Percentiles rank a stretch among this genome's conserved stretches.
These are phyloP conservation scores for Aspergillus ustus DNA, from an alignment of 2,329 filamentous ascomycete genomes.

Conservation along the genomic window DNA sequence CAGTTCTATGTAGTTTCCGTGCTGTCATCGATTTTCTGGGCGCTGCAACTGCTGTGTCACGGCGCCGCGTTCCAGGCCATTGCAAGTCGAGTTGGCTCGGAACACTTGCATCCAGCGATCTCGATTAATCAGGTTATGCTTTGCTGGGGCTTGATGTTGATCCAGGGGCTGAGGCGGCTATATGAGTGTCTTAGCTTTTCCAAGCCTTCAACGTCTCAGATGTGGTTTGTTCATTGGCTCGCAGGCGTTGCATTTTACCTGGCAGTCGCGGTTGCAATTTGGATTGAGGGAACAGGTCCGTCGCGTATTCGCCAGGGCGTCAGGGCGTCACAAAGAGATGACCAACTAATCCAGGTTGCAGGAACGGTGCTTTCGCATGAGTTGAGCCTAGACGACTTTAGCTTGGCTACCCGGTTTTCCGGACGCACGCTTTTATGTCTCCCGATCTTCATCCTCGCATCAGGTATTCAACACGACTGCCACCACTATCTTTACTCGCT, in stretches of 20 bases:
- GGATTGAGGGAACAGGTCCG: constrained; percentile 79
- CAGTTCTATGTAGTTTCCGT: constrained; percentile 84
- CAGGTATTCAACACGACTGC: constrained; percentile 73
- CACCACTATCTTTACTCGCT: constrained; percentile 72
- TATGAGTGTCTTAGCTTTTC: constrained; percentile 72
- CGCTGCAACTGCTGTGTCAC: constrained; percentile 61
- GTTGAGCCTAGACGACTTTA: constrained; percentile 40
- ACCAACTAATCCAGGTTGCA: constrained; percentile 19
- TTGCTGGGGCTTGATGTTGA: constrained; percentile 72
- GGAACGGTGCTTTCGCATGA: constrained; percentile 40
- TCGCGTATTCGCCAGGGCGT: not conserved
- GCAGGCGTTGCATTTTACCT: constrained; percentile 80
- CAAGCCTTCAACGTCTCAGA: constrained; percentile 71
- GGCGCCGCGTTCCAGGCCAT: constrained; percentile 59
- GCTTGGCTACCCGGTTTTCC: constrained; percentile 46
- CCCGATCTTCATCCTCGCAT: constrained; percentile 71
- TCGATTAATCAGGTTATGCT: constrained; percentile 65
- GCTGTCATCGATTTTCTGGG: constrained; percentile 74
- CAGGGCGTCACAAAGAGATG: not conserved
- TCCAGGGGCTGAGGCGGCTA: constrained; percentile 76
- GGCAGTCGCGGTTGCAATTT: constrained; percentile 73
- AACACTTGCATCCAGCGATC: constrained; percentile 54
- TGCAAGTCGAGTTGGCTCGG: constrained; percentile 48
- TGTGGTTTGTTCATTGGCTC: constrained; percentile 85
- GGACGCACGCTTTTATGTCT: constrained; percentile 61